Percentiles rank a stretch among this genome's conserved stretches.
phyloP scores from a whole-genome alignment of 495 filamentous ascomycete genomes.

The Podospora appendiculata region DNA sequence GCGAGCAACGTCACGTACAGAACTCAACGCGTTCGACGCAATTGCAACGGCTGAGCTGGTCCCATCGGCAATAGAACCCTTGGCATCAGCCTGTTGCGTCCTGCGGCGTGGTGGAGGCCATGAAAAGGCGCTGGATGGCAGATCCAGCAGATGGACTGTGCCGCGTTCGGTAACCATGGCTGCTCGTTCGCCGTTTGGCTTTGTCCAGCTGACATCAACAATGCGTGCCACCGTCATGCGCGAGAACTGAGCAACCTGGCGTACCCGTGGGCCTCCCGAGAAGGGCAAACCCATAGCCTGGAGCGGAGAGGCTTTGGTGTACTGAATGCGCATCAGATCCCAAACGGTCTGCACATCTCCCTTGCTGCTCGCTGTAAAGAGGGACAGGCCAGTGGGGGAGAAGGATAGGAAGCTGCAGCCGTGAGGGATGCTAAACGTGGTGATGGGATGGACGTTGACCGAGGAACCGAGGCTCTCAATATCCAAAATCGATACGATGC shows the following conservation, averaged over 20 bases:
- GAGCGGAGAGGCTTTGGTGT: slow-evolving; percentile 44
- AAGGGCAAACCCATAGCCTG: slow-evolving; percentile 27
- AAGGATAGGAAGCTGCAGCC: slow-evolving; percentile 92
- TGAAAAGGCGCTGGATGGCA: slow-evolving; percentile 73
- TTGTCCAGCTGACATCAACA: slow-evolving; percentile 81
- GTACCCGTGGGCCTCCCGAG: slow-evolving; percentile 45
- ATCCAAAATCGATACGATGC: slow-evolving; percentile 79
- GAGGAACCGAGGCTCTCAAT: slow-evolving; percentile 51
- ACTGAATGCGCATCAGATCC: slow-evolving; percentile 74
- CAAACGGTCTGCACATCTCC: slow-evolving; percentile 89
- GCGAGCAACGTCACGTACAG: slow-evolving; percentile 51
- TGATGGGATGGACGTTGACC: slow-evolving; percentile 51
- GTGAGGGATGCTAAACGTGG: slow-evolving; percentile 71
- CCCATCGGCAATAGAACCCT: slow-evolving; percentile 27
- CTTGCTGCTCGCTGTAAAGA: slow-evolving; percentile 86
- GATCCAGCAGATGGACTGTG: slow-evolving; percentile 86
- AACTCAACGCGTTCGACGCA: slow-evolving; percentile 55
- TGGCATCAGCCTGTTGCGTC: slow-evolving; percentile 35
- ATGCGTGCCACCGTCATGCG: slow-evolving; percentile 86
- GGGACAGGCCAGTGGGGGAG: slow-evolving; percentile 70
- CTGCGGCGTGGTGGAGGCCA: slow-evolving; percentile 80
- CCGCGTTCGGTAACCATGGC: slow-evolving; percentile 86
- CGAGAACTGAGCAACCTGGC: slow-evolving; percentile 77
- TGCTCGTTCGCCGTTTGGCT: slow-evolving; percentile 68
- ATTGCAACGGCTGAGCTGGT: slow-evolving; percentile 43